Conservation (phyloP, 768 basidiomycete genomes). For the Dioszegia crocea region DNA sequence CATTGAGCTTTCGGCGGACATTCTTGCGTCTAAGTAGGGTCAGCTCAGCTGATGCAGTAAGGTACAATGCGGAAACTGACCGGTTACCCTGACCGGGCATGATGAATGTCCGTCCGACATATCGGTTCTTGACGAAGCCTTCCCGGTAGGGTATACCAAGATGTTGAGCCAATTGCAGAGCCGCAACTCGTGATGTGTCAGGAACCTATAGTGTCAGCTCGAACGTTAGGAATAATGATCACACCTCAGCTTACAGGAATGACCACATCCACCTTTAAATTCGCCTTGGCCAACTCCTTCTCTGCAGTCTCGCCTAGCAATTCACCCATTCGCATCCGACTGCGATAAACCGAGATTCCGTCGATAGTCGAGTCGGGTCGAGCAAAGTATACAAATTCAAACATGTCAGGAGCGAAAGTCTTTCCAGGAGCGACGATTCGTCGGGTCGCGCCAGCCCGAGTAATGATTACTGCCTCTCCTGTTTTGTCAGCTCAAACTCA, state of each 20-base stretch:
- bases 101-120: conserved; percentile 96
- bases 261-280: conserved; percentile 75
- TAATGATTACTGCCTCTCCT: conserved; percentile 97
- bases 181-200: conserved; percentile 93
- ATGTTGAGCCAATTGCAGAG: conserved; percentile 88
- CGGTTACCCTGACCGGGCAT: conserved; percentile 99
- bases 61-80: conserved; percentile 48
- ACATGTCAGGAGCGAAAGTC: conserved; percentile 93
- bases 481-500: not conserved
- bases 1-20: conserved; percentile 90
- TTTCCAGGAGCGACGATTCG: conserved; percentile 64
- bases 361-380: conserved; percentile 96
- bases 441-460: conserved; percentile 55
- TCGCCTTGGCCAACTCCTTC: conserved; percentile 59
- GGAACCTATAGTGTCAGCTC: conserved; percentile 59
- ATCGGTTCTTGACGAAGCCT: conserved; percentile 97
- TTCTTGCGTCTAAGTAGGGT: conserved; percentile 74
- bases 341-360: conserved; percentile 93
- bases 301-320: conserved; percentile 81
- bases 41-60: not conserved
- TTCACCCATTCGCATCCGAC: conserved; percentile 99
- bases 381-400: conserved; percentile 98
- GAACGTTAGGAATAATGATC: not conserved
- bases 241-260: conserved; percentile 59
- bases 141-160: conserved; percentile 87